These are phyloP conservation scores for Tripidium arundinaceum DNA, from an alignment of 202 grass and related monocot genomes.

Conservation along the genomic window DNA sequence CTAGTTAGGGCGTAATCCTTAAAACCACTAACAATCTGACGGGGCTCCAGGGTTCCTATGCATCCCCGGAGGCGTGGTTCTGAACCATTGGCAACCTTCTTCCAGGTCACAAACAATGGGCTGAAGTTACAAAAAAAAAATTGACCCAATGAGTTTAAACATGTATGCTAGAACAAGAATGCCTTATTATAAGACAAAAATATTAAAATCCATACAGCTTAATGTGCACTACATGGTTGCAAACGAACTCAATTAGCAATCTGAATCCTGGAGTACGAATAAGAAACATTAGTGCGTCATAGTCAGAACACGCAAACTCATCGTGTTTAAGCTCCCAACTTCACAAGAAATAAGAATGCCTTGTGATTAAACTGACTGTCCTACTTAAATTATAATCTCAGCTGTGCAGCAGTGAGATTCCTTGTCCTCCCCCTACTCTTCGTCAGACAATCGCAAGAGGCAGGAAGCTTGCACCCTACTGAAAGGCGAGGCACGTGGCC, in stretches of 20 bases:
- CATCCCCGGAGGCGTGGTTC: conserved; percentile 95
- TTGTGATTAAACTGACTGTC: neutral
- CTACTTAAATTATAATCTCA: neutral
- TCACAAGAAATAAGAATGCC: neutral
- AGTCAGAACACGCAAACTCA: neutral
- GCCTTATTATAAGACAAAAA: neutral
- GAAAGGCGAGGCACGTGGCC: neutral
- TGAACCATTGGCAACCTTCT: conserved; percentile 87
- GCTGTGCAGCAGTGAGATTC: neutral
- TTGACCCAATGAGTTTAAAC: neutral
- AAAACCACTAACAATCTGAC: conserved; percentile 78
- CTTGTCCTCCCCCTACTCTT: neutral
- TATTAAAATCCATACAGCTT: neutral
- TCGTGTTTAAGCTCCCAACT: neutral
- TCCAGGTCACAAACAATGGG: conserved; percentile 99
- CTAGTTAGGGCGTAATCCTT: conserved; percentile 89
- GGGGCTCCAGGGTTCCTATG: conserved; percentile 93
- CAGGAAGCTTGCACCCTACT: neutral
- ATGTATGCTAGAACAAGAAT: neutral
- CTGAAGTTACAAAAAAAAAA: conserved; percentile 56
- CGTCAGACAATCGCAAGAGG: neutral
- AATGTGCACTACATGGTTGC: neutral
- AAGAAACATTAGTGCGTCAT: neutral
- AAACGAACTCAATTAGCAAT: neutral
- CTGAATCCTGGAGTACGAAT: neutral